These are phyloP conservation scores for Erigeron philadelphicus DNA, from an alignment of 140 eudicot genomes.

Conservation along the genomic window DNA sequence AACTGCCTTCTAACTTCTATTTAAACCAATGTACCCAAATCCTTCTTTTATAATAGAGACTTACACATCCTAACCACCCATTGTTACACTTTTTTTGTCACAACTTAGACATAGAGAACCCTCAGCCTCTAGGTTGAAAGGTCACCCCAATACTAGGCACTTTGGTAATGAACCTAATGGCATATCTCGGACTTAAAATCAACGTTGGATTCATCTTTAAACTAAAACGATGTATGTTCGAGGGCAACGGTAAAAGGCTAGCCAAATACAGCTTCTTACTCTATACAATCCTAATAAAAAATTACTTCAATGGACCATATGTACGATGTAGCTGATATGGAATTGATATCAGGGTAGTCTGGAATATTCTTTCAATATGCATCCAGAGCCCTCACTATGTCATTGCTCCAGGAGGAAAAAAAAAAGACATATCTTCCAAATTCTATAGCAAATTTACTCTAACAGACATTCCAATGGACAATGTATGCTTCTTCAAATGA, in stretches of 20 bases:
- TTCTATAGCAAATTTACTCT: not conserved
- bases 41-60: no score
- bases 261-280: not conserved
- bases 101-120: no score
- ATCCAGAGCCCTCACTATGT: not conserved
- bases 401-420: not conserved
- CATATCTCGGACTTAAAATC: no score
- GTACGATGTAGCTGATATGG: not conserved
- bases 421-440: not conserved
- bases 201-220: not conserved
- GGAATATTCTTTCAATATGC: not conserved
- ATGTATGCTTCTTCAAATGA: constrained; percentile 2
- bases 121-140: no score
- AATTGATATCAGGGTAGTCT: not conserved
- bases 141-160: no score
- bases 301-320: constrained; percentile 3
- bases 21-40: not conserved
- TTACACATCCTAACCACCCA: no score
- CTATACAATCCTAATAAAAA: not conserved
- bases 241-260: not conserved
- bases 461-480: not conserved
- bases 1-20: not conserved
- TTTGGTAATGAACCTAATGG: not conserved
- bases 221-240: not conserved
- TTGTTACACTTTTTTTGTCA: no score